These are phyloP conservation scores for Termitomyces sp. DNA, from an alignment of 768 basidiomycete genomes.

Conservation along the genomic window DNA sequence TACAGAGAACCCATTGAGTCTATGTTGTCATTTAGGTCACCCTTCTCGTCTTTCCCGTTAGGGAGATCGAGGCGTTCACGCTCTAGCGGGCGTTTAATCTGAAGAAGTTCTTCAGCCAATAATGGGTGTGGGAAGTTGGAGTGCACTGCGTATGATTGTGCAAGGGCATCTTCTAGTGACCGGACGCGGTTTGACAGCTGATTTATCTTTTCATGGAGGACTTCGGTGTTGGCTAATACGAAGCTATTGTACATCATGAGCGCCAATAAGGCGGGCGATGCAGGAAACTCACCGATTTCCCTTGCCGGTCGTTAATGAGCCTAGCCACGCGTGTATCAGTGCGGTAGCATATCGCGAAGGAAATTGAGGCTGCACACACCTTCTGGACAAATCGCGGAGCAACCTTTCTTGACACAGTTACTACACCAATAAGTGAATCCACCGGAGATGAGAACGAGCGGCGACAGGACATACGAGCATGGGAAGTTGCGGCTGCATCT, in stretches of 20 bases:
- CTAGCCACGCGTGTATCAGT: conserved; percentile 24
- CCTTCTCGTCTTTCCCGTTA: conserved; percentile 33
- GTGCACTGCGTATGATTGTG: conserved; percentile 42
- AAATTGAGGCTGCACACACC: conserved; percentile 27
- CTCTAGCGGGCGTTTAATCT: conserved; percentile 65
- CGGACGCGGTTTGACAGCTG: conserved; percentile 56
- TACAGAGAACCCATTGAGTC: conserved; percentile 65
- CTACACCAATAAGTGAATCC: conserved; percentile 23
- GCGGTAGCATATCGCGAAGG: conserved; percentile 12
- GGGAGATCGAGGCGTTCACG: conserved; percentile 42
- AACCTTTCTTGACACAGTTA: conserved; percentile 57
- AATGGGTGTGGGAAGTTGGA: conserved; percentile 52
- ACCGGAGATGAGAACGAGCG: neutral
- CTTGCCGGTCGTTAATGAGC: conserved; percentile 68
- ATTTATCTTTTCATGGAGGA: conserved; percentile 64
- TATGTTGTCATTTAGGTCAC: conserved; percentile 50
- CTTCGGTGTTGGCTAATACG: conserved; percentile 67
- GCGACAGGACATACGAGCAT: conserved; percentile 40
- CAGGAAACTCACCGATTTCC: conserved; percentile 50
- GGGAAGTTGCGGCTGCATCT: conserved; percentile 66
- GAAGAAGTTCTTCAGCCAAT: conserved; percentile 54
- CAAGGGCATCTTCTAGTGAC: conserved; percentile 64
- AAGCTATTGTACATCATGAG: conserved; percentile 35
- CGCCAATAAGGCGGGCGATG: neutral
- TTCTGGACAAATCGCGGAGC: conserved; percentile 62